These are phyloP conservation scores for Sporothrix inflata DNA, from an alignment of 2,329 filamentous ascomycete genomes.

Conservation along the genomic window DNA sequence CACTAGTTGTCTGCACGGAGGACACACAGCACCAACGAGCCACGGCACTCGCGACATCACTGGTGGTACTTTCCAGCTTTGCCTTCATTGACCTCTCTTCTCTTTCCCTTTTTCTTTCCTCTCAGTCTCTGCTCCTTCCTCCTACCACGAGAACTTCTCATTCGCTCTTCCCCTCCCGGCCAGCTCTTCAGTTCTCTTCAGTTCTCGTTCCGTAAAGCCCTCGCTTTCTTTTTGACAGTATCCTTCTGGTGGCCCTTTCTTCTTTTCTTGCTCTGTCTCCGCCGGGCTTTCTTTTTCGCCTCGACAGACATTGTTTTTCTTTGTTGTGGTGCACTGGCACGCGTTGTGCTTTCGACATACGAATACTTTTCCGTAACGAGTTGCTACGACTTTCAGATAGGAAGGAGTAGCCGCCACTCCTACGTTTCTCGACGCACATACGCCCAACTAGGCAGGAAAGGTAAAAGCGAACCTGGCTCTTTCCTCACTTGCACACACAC, in stretches of 20 bases:
- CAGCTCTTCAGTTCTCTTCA: neutral
- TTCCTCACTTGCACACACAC: constrained; percentile 14
- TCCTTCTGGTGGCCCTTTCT: neutral
- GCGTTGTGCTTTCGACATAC: neutral
- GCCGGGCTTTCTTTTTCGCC: neutral
- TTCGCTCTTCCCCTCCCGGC: neutral
- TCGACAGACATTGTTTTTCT: neutral
- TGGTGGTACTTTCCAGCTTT: neutral
- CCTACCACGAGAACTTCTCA: constrained; percentile 9
- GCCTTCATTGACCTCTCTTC: neutral
- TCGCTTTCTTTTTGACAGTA: neutral
- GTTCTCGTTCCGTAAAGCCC: neutral
- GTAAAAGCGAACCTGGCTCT: constrained; percentile 3
- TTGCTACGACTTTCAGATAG: neutral
- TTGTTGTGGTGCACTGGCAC: constrained; percentile 1
- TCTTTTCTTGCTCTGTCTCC: neutral
- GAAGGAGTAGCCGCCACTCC: constrained; percentile 18
- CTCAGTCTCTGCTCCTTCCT: neutral
- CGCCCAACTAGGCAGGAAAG: constrained; percentile 25
- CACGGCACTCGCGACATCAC: neutral
- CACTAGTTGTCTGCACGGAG: neutral
- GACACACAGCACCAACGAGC: neutral
- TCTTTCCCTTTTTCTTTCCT: neutral
- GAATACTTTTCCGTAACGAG: neutral
- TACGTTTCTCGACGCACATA: neutral